Conservation (phyloP, 192 early-diverging fungal genomes). For the Geranomyces michiganensis region DNA sequence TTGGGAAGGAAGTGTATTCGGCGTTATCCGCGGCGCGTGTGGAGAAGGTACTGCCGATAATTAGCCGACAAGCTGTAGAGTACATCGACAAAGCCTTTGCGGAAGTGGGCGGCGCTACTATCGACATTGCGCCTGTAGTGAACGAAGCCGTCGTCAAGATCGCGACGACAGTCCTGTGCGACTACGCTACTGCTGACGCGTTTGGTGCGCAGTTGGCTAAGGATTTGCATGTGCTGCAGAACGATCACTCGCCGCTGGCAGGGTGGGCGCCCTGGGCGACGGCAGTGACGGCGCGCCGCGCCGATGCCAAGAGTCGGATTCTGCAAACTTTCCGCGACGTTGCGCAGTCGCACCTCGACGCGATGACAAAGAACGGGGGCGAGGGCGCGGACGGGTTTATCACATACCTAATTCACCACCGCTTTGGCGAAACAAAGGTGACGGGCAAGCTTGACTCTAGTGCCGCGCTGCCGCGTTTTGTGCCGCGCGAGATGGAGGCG, state of each 20-base stretch:
- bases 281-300: not conserved
- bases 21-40: slow-evolving; percentile 5
- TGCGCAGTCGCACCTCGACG: not conserved
- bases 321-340: not conserved
- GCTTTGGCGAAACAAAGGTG: not conserved
- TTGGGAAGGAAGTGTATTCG: slow-evolving; percentile 3
- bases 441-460: not conserved
- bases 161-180: slow-evolving; percentile 1
- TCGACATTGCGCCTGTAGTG: not conserved
- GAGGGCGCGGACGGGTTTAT: not conserved
- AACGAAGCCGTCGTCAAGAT: slow-evolving; percentile 9
- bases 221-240: not conserved
- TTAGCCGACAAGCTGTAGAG: not conserved
- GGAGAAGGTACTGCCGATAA: not conserved
- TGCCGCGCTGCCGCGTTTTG: not conserved
- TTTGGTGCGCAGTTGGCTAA: not conserved
- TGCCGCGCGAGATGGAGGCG: not conserved
- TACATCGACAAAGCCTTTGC: not conserved
- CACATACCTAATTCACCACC: slow-evolving; percentile 7
- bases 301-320: not conserved
- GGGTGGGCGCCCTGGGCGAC: not conserved
- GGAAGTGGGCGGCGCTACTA: not conserved
- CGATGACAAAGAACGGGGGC: not conserved
- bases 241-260: slow-evolving; percentile 7
- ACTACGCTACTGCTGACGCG: not conserved